These are phyloP conservation scores for Fusarium incarnatum DNA, from an alignment of 2,329 filamentous ascomycete species.

Conservation along the genomic window DNA sequence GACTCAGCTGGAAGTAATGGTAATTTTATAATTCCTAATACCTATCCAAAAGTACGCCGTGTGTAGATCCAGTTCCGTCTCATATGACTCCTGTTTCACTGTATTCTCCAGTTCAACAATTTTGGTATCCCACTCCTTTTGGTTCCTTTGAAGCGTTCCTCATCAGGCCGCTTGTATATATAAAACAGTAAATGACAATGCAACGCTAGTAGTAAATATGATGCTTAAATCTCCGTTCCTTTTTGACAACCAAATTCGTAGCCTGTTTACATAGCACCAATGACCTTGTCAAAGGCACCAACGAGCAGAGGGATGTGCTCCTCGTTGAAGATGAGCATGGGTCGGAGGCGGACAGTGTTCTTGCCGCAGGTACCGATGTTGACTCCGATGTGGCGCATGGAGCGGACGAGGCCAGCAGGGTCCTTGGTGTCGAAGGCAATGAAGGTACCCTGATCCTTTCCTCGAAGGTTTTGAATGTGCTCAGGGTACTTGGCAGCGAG, in stretches of 20 bases:
- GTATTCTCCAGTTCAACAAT: slow-evolving; percentile 11
- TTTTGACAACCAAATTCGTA: slow-evolving; percentile 14
- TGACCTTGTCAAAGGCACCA: slow-evolving; percentile 47
- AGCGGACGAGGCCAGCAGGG: slow-evolving; percentile 75
- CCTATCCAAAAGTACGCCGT: slow-evolving; percentile 42
- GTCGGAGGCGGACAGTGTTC: slow-evolving; percentile 76
- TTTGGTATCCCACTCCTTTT: slow-evolving; percentile 30
- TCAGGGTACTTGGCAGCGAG: slow-evolving; percentile 74
- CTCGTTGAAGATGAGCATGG: slow-evolving; percentile 85
- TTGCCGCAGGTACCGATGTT: slow-evolving; percentile 83
- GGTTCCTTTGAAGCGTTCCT: slow-evolving; percentile 16
- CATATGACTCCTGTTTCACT: slow-evolving; percentile 37
- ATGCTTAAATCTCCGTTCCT: slow-evolving; percentile 34
- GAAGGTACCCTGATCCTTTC: slow-evolving; percentile 81
- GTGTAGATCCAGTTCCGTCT: slow-evolving; percentile 39
- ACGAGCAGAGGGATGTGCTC: slow-evolving; percentile 63
- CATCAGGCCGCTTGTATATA: slow-evolving; percentile 14
- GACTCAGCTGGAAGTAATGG: background rate
- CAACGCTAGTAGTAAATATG: slow-evolving; percentile 45
- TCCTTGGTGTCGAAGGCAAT: slow-evolving; percentile 82
- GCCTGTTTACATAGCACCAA: slow-evolving; percentile 43
- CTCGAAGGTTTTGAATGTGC: slow-evolving; percentile 78
- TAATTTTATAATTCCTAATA: slow-evolving; percentile 33
- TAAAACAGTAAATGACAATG: slow-evolving; percentile 32
- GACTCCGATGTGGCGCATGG: slow-evolving; percentile 77